These are phyloP conservation scores for Talaromyces piceae DNA, from an alignment of 2,329 filamentous ascomycete genomes.

Conservation along the genomic window DNA sequence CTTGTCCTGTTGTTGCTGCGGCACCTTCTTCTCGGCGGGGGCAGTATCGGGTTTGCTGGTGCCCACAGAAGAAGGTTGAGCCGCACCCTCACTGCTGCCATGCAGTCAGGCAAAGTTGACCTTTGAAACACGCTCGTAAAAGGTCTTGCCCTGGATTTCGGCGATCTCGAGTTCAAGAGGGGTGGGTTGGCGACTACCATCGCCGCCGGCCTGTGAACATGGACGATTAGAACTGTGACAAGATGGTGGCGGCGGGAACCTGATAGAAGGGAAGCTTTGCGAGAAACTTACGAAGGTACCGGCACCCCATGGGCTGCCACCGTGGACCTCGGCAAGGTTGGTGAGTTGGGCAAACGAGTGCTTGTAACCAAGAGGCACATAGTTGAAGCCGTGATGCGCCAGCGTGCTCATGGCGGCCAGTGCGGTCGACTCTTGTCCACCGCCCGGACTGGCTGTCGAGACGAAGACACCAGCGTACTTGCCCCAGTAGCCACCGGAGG, in stretches of 20 bases:
- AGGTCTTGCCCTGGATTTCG: conserved; percentile 71
- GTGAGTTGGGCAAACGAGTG: conserved; percentile 63
- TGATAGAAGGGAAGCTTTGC: neutral
- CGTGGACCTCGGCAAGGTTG: conserved; percentile 71
- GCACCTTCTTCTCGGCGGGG: conserved; percentile 18
- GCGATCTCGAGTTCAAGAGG: conserved; percentile 72
- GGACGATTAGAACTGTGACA: conserved; percentile 4
- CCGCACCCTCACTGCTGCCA: conserved; percentile 40
- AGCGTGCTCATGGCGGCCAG: conserved; percentile 77
- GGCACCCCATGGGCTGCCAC: conserved; percentile 86
- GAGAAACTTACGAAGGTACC: conserved; percentile 65
- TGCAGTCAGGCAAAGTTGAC: conserved; percentile 69
- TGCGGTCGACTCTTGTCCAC: conserved; percentile 87
- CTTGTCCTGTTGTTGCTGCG: conserved; percentile 43
- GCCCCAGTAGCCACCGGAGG: conserved; percentile 65
- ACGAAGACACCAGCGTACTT: conserved; percentile 91
- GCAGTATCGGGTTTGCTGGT: conserved; percentile 12
- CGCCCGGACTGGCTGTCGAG: conserved; percentile 73
- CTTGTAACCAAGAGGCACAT: conserved; percentile 90
- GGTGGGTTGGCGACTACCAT: conserved; percentile 77
- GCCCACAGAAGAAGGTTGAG: conserved; percentile 21
- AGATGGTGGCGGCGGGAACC: no score
- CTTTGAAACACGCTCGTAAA: conserved; percentile 72
- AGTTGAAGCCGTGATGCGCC: conserved; percentile 89
- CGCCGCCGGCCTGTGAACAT: conserved; percentile 35